Evolutionary conservation across 352 stramenopile species (phyloP), one percentile per base, ranked within the genome.

Genomic region (Phytophthora constricta): DNA sequence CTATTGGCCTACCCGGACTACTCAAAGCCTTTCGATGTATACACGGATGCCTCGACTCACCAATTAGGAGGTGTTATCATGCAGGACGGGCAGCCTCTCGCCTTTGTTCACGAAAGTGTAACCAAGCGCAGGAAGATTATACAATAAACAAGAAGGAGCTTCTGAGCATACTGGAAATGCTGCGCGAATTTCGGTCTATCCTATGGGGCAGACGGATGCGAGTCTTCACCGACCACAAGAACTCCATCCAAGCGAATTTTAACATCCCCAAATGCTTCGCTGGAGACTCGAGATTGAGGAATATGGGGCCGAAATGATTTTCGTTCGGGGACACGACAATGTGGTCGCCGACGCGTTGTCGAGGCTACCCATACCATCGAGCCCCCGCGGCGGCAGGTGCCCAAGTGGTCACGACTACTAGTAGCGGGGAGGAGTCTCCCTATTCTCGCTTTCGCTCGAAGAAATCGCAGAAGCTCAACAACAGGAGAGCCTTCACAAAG

Each of bases 241-340:
- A 56, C 25, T 56, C 25, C 4, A 22, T 48, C 2, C 2, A 50
- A 55, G 14, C 45, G 4, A 56, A 34, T 1, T 63, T 56, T 34
- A 27, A 16, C 8, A 50, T 42, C 23, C 20, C 1, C 45, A 64
- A 17, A 56, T 39, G 17, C 9, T 49, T 0, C 45, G 56, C 13
- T 65, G 57, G 47, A 26, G 57, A 1, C 19, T 65, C 1, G 47
- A 58, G n/a, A 65, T 65, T 13, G 47, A 58, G 31, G 47, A 65
- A 27, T 65, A 20, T 26, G 57, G 54, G 1, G 23, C 25, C 10
- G 25, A 42, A 16, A 52, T 63, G 9, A 11, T 41, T 9, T 58
- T 58, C 26, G 7, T 58, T 17, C 17, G 26, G 2, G 37, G 19
- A 0, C 46, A 25, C 7, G 47, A 65, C 2, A 65, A 57, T 19